Conservation (phyloP, 2,329 filamentous ascomycete species). For the Claviceps sp. region DNA sequence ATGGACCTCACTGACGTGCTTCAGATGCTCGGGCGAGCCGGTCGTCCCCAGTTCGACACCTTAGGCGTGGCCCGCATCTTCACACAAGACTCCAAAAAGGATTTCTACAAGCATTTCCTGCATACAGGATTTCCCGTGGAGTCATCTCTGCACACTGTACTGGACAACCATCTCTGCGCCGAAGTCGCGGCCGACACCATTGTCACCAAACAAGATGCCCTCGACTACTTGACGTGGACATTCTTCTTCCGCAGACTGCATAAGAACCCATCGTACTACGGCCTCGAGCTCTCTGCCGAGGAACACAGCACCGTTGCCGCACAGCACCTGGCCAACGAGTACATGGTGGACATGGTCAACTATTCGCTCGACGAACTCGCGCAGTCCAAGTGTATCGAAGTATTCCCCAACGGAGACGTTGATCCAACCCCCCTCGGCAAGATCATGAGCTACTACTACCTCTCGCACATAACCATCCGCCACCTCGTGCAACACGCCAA, state of each 20-base stretch:
- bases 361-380: conserved; percentile 71
- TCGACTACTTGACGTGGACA: conserved; percentile 97
- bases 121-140: conserved; percentile 97
- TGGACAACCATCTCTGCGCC: conserved; percentile 92
- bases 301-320: conserved; percentile 81
- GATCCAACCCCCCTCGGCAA: conserved; percentile 85
- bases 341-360: conserved; percentile 86
- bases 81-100: conserved; percentile 93
- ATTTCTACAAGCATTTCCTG: conserved; percentile 98
- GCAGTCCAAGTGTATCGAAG: conserved; percentile 68
- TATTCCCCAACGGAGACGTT: conserved; percentile 78
- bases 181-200: conserved; percentile 92
- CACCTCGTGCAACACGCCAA: conserved; percentile 68
- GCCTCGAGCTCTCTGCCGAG: conserved; percentile 81
- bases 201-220: conserved; percentile 84
- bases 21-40: conserved; percentile 93
- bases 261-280: conserved; percentile 98
- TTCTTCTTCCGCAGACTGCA: conserved; percentile 97
- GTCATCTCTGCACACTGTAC: conserved; percentile 85
- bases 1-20: conserved; percentile 98
- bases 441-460: conserved; percentile 99
- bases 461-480: conserved; percentile 87
- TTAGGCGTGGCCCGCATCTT: conserved; percentile 96
- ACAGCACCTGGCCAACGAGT: conserved; percentile 80
- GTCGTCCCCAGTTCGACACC: conserved; percentile 89